phyloP scores from a whole-genome alignment of 1,284 basidiomycete genomes.

The Tetrapyrgos nigripes region DNA sequence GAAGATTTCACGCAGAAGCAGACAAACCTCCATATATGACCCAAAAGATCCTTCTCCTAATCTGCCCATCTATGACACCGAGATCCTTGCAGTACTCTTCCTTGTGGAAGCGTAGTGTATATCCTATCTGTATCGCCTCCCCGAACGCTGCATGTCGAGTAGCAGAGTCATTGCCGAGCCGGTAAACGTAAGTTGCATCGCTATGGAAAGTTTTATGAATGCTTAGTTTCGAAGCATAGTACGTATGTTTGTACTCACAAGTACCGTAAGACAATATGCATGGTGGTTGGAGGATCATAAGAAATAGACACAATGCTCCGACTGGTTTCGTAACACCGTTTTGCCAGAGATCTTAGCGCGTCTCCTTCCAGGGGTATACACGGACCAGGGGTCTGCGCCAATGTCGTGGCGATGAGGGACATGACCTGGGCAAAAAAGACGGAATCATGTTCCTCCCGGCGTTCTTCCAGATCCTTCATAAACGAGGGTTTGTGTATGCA shows the following conservation, averaged over 20 bases:
- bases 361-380: not conserved
- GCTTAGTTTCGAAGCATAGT: not conserved
- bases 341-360: not conserved
- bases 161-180: not conserved
- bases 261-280: not conserved
- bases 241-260: not conserved
- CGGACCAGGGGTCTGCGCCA: not conserved
- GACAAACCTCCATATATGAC: not conserved
- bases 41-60: slow-evolving; percentile 1
- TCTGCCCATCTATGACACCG: not conserved
- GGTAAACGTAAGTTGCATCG: not conserved
- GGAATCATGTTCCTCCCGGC: not conserved
- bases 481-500: not conserved
- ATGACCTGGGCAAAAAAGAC: not conserved
- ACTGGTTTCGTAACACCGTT: not conserved
- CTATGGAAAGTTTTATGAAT: not conserved
- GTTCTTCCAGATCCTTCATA: not conserved
- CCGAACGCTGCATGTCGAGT: slow-evolving; percentile 1
- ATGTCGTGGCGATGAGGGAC: not conserved
- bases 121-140: not conserved
- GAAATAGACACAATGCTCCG: not conserved
- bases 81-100: not conserved
- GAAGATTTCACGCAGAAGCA: not conserved
- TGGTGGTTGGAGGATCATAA: slow-evolving; percentile 2
- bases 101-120: not conserved